These are phyloP conservation scores for Domatiomyces catenatus DNA, from an alignment of 2,329 filamentous ascomycete species.

Conservation along the genomic window DNA sequence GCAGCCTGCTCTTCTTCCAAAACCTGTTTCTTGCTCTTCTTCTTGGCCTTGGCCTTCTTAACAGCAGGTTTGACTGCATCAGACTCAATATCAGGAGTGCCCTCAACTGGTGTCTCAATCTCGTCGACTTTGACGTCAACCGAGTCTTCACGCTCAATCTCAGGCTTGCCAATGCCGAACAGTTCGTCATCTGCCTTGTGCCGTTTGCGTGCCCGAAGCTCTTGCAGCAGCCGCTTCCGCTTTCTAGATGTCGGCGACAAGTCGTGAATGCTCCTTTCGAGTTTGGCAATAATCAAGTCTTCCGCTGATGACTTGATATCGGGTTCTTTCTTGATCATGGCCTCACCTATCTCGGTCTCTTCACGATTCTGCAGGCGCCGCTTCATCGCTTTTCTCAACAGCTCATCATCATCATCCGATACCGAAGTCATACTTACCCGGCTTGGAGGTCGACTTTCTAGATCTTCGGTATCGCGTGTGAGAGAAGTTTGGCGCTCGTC, in stretches of 20 bases:
- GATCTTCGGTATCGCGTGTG: constrained; percentile 66
- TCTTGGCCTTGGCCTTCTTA: constrained; percentile 42
- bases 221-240: constrained; percentile 56
- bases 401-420: constrained; percentile 38
- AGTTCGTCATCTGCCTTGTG: constrained; percentile 74
- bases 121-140: constrained; percentile 27
- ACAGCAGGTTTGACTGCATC: constrained; percentile 26
- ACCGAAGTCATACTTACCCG: constrained; percentile 43
- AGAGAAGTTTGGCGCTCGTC: constrained; percentile 58
- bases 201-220: constrained; percentile 58
- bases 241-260: constrained; percentile 46
- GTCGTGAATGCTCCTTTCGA: constrained; percentile 28
- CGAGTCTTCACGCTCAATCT: constrained; percentile 38
- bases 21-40: constrained; percentile 64
- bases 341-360: constrained; percentile 17
- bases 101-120: constrained; percentile 23
- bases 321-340: constrained; percentile 15
- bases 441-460: constrained; percentile 66
- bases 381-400: constrained; percentile 15
- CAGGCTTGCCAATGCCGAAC: constrained; percentile 47
- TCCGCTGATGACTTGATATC: constrained; percentile 13
- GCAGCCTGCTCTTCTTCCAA: constrained; percentile 52
- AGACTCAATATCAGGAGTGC: constrained; percentile 19
- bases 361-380: constrained; percentile 14
- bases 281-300: constrained; percentile 17